phyloP scores from a whole-genome alignment of 2,329 filamentous ascomycete species.

The Aphanoascus verrucosus region DNA sequence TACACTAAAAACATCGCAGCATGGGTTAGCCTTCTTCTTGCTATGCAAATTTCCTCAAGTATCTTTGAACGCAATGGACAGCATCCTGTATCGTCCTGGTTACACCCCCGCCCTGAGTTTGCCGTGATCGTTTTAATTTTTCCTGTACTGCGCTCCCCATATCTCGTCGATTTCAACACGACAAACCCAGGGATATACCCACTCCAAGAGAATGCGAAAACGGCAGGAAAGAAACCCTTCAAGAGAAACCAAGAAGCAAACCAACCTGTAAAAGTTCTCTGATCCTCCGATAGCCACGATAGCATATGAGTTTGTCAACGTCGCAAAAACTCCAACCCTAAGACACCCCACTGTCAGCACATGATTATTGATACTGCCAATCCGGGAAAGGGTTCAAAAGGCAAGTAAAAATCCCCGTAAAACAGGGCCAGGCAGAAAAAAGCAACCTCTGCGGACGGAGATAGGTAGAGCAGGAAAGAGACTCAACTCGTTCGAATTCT shows the following conservation, averaged over 20 bases:
- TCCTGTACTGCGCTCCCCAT: no score
- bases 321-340: constrained; percentile 93
- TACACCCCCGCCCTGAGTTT: no score
- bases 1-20: constrained; percentile 46
- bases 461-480: not conserved
- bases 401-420: not conserved
- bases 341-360: not conserved
- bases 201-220: not conserved
- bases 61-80: no score
- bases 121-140: no score
- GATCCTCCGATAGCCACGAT: constrained; percentile 88
- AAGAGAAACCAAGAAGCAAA: constrained; percentile 3
- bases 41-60: no score
- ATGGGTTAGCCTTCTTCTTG: not conserved
- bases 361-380: not conserved
- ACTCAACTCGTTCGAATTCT: constrained; percentile 41
- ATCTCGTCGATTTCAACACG: no score
- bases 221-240: not conserved
- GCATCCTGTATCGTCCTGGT: no score
- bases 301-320: constrained; percentile 93
- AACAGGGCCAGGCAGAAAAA: not conserved
- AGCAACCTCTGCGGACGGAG: not conserved
- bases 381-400: not conserved
- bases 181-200: no score
- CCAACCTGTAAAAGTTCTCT: constrained; percentile 93